Evolutionary conservation across 805 yeast species (phyloP).

Genomic region (Huiozyma sinensis): DNA sequence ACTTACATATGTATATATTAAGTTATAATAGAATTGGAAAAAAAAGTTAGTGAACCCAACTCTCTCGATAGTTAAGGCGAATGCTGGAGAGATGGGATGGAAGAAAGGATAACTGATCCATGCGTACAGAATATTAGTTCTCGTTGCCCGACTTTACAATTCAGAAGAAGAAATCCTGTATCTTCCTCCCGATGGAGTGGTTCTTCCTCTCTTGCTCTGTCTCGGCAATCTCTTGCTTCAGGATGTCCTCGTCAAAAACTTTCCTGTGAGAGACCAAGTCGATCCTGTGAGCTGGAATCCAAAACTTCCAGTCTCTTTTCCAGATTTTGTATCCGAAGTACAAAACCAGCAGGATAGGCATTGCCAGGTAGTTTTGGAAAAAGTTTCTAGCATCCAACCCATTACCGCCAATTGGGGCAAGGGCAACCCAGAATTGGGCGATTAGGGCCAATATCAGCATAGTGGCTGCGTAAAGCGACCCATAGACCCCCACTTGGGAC

Average conservation of each 20-base stretch:
- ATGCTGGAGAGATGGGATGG: too few species aligned
- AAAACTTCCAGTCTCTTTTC: slow-evolving; percentile 34
- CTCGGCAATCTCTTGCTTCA: slow-evolving; percentile 28
- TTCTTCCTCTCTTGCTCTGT: slow-evolving; percentile 17
- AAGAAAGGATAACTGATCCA: too few species aligned
- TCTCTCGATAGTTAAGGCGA: too few species aligned
- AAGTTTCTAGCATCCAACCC: slow-evolving; percentile 33
- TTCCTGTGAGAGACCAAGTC: slow-evolving; percentile 24
- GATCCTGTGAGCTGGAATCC: slow-evolving; percentile 22
- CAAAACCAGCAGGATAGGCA: slow-evolving; percentile 35
- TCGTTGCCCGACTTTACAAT: too few species aligned
- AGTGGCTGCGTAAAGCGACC: slow-evolving; percentile 42
- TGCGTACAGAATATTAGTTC: too few species aligned
- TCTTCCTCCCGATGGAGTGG: slow-evolving; percentile 19
- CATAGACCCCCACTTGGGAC: slow-evolving; percentile 42
- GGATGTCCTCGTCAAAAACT: slow-evolving; percentile 26
- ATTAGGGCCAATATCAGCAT: slow-evolving; percentile 41
- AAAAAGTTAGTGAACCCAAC: not conserved
- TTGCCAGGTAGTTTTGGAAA: slow-evolving; percentile 38
- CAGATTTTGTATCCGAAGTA: slow-evolving; percentile 38
- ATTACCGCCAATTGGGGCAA: slow-evolving; percentile 39
- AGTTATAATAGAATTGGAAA: too few species aligned
- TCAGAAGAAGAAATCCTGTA: slow-evolving; percentile 25
- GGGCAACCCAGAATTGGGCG: slow-evolving; percentile 59
- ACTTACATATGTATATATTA: too few species aligned